Percentiles rank a stretch among this genome's conserved stretches.
Evolutionary conservation across 2,329 filamentous ascomycete genomes (phyloP).

Genomic region (Talaromyces sp.): DNA sequence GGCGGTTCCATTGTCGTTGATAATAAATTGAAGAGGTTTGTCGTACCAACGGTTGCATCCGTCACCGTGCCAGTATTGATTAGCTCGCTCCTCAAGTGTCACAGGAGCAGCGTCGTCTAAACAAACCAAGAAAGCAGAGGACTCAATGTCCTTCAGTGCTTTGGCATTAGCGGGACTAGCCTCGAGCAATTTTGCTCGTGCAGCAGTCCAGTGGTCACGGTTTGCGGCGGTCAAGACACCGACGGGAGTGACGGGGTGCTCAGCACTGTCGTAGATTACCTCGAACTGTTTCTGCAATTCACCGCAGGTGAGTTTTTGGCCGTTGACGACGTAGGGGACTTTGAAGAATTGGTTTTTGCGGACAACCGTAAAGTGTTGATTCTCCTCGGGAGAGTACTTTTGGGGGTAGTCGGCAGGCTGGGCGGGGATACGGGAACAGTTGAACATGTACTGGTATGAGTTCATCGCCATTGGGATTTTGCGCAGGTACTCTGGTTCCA

Average conservation of each 20-base stretch:
- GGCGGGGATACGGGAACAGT: conserved; percentile 79
- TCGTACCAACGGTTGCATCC: conserved; percentile 96
- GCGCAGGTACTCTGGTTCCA: conserved; percentile 99
- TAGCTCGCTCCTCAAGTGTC: conserved; percentile 91
- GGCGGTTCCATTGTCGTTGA: conserved; percentile 96
- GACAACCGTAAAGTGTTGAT: conserved; percentile 85
- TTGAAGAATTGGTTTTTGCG: conserved; percentile 99
- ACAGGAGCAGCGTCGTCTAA: conserved; percentile 88
- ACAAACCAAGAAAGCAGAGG: conserved; percentile 86
- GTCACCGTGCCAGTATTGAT: conserved; percentile 97
- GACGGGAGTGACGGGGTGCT: conserved; percentile 66
- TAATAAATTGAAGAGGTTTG: conserved; percentile 95
- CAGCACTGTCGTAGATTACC: conserved; percentile 75
- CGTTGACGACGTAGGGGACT: conserved; percentile 75
- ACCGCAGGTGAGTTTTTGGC: conserved; percentile 79
- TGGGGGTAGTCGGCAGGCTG: conserved; percentile 77
- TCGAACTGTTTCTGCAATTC: conserved; percentile 91
- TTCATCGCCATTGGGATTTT: conserved; percentile 97
- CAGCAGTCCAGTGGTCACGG: conserved; percentile 88
- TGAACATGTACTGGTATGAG: conserved; percentile 99
- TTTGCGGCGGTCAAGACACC: conserved; percentile 88
- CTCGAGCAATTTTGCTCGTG: conserved; percentile 70
- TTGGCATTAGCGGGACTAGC: conserved; percentile 77
- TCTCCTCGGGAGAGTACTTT: conserved; percentile 71
- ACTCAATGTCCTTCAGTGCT: conserved; percentile 77